Evolutionary conservation across 192 early-diverging fungal genomes (phyloP), one percentile per base, ranked within the genome.

Genomic region (Ramicandelaber brevisporus): DNA sequence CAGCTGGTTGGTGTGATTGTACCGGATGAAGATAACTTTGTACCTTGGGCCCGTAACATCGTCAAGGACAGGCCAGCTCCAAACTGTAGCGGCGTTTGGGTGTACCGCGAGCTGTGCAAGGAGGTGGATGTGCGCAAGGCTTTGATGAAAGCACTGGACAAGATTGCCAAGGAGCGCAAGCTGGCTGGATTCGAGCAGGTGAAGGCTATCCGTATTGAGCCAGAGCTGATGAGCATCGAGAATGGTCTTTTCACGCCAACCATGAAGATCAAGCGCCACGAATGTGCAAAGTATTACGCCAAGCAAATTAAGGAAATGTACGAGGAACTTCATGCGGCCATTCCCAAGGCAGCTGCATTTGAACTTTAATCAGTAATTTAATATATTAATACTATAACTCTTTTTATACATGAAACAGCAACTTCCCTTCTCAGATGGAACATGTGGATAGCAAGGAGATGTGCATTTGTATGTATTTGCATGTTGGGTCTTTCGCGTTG

Each of bases 171-270:
- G 22, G 54, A 55, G 23, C 46, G 56, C 15, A 76, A 73, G 30
- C 55, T 92, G 37, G 76, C 80, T 49, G 83, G 90, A 1, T 96
- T 86, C 47, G 90, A 96, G 51, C 63, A 70, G 36, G 50, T 79
- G 12, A 75, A 69, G 36, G 66, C 57, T 14, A 58, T 89, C 31
- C 50, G 68, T 45, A 42, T 96, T 14, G 69, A 71, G 13, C 28
- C 67, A 22, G 59, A 69, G 12, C 58, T 61, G 21, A 87, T 97
- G 33, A 53, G 71, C 2, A 53, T 85, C 15, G 78, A 88, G 23
- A 77, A 75, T 33, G 68, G 71, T 30, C 49, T 96, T 3, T 53
- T 90, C 19, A 90, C 89, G 1, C 89, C 89, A 4, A 84, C 86
- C 2, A 74, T 87, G 61, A 96, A 96, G 59, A 51, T 86, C 24